Evolutionary conservation across 2,329 filamentous ascomycete species (phyloP), one percentile per base, ranked within the genome.

Genomic region (Sclerotinia trifoliorum): DNA sequence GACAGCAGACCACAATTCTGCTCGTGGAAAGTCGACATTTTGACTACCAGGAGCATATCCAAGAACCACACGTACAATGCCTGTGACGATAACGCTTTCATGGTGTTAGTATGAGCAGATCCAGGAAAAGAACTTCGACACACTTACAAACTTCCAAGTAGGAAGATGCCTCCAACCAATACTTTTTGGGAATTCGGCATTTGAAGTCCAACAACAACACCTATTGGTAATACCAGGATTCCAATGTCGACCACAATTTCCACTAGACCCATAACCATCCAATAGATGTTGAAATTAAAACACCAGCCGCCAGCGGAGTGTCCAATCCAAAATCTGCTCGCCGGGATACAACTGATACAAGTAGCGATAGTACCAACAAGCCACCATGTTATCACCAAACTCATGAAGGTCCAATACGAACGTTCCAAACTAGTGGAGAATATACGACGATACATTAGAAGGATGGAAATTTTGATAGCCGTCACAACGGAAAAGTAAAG

Each of bases 1-100:
- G 6, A 70, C 64, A 19, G 67, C 48, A 6, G 68, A 69, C 69
- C 69, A 70, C 15, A 70, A 55, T 42, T 70, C 67, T n/a, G 69
- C 68, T 62, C 49, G 61, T 17, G 57, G 32, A 49, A 70, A 70
- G 13, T 65, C 63, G 21, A 67, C 67, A 51, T 70, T 67, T 35
- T 65, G 64, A 48, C 69, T 69, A 8, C 69, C 69, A 2, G 58
- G 67, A 15, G 55, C 61, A 46, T 70, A 70, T 46, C 64, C 68
- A 26, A 70, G 54, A 24, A 67, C 52, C 17, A 67, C 58, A 13
- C 68, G 67, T 39, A 70, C 60, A 32, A 70, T 29, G 10, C 68
- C 68, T 17, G 69, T 69, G 17, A 70, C 17, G 4, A 70, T 51
- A 32, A 70, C 69, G 61, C 69, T 70, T 67, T 26, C 5, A 24